Conservation (phyloP, 2,329 filamentous ascomycete genomes). For the Cladophialophora psammophila region DNA sequence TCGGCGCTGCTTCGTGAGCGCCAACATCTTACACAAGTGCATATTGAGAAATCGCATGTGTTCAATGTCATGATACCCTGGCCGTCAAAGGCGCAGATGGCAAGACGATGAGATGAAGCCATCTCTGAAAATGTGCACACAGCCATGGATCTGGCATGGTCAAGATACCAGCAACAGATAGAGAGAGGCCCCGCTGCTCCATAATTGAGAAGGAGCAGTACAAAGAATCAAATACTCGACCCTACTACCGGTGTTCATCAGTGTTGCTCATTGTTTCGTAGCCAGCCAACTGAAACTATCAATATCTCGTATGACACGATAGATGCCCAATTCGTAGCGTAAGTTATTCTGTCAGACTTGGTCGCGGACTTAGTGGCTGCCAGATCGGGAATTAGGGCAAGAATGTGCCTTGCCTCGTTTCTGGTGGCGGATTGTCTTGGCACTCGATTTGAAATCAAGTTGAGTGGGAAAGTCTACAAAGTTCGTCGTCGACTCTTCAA, state of each 20-base stretch:
- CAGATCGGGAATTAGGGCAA: conserved; percentile 6
- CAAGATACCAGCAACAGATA: not conserved
- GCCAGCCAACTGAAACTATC: not conserved
- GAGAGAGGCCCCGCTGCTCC: not conserved
- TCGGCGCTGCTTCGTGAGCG: conserved; percentile 61
- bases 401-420: not conserved
- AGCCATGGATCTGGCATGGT: not conserved
- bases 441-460: conserved; percentile 16
- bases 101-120: conserved; percentile 11
- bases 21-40: not conserved
- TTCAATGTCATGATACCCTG: conserved; percentile 16
- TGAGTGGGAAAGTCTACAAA: not conserved
- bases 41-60: not conserved
- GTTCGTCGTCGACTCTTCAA: conserved; percentile 19
- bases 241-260: not conserved
- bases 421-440: conserved; percentile 8
- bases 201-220: not conserved
- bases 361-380: not conserved
- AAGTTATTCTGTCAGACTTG: not conserved
- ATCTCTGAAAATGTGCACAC: not conserved
- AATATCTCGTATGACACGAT: not conserved
- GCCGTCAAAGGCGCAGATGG: conserved; percentile 7
- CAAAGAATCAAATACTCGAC: not conserved
- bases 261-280: not conserved
- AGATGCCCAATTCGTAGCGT: not conserved